Evolutionary conservation across 345 rosid genomes (phyloP).

Genomic region (Clarkia xantiana): DNA sequence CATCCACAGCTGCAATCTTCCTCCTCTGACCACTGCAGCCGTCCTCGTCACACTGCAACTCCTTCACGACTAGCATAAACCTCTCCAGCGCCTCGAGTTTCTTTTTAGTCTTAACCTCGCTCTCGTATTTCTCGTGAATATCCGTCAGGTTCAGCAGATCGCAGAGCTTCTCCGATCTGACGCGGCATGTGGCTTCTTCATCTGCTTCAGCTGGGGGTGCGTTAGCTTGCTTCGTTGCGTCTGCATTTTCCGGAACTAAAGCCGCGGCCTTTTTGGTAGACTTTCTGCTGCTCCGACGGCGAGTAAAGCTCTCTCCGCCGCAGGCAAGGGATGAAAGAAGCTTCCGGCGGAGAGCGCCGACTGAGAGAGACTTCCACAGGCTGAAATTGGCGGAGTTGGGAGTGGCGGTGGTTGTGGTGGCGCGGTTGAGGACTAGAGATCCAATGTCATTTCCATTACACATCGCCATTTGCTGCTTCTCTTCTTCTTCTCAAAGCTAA

Average conservation of each 20-base stretch:
- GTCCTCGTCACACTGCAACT: slow-evolving; percentile 26
- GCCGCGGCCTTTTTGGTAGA: neutral
- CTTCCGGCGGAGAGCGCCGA: slow-evolving; percentile 51
- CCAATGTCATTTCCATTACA: slow-evolving; percentile 62
- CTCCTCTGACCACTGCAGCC: slow-evolving; percentile 7
- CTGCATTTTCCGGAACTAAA: neutral
- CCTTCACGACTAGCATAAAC: slow-evolving; percentile 50
- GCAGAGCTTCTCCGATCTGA: slow-evolving; percentile 63
- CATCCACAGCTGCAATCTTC: slow-evolving; percentile 44
- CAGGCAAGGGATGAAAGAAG: slow-evolving; percentile 65
- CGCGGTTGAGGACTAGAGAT: slow-evolving; percentile 45
- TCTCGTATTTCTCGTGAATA: slow-evolving; percentile 24
- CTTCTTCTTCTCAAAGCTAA: slow-evolving; percentile 5
- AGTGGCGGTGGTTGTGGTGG: slow-evolving; percentile 16
- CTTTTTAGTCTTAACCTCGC: slow-evolving; percentile 44
- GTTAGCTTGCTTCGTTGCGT: neutral
- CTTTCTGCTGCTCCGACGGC: slow-evolving; percentile 10
- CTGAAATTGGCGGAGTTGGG: slow-evolving; percentile 23
- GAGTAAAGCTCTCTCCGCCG: slow-evolving; percentile 43
- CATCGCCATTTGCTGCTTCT: slow-evolving; percentile 37
- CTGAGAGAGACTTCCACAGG: slow-evolving; percentile 48
- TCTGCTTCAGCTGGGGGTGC: neutral
- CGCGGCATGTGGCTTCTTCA: slow-evolving; percentile 1
- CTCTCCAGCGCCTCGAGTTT: slow-evolving; percentile 62
- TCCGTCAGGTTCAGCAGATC: slow-evolving; percentile 76